Evolutionary conservation across 345 rosid genomes (phyloP).

Genomic region (Hibiscus tridactylites): DNA sequence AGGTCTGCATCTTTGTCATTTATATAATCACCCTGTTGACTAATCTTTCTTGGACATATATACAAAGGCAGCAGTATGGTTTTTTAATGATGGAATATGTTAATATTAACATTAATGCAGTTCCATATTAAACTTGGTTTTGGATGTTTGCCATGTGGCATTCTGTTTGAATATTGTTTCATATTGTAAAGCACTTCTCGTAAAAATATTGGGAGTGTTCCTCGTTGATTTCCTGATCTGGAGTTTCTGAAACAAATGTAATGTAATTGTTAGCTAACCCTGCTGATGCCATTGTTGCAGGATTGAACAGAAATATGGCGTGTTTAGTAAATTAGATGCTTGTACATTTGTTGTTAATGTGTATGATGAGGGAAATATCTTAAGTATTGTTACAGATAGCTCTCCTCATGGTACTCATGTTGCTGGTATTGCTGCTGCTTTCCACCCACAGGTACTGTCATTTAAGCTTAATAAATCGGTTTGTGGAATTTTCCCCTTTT

Average conservation of each 20-base stretch:
- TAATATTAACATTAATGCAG: background rate
- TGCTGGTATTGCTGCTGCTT: slow-evolving; percentile 94
- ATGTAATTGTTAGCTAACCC: background rate
- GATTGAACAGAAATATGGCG: slow-evolving; percentile 72
- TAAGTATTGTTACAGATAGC: slow-evolving; percentile 90
- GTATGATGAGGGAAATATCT: slow-evolving; percentile 69
- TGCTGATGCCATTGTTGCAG: slow-evolving; percentile 28
- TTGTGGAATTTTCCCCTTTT: slow-evolving; percentile 7
- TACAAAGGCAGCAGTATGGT: background rate
- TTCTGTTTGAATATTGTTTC: slow-evolving; percentile 5
- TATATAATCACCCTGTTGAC: background rate
- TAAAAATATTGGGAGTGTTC: background rate
- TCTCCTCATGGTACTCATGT: slow-evolving; percentile 99
- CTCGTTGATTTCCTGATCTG: background rate
- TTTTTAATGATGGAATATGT: background rate
- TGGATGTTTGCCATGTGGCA: background rate
- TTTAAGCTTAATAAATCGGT: background rate
- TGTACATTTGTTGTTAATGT: slow-evolving; percentile 81
- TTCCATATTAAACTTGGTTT: background rate
- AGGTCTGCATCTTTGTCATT: slow-evolving; percentile 38
- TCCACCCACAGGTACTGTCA: slow-evolving; percentile 66
- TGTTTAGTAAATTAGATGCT: slow-evolving; percentile 93
- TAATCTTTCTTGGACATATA: background rate
- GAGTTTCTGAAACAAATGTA: background rate
- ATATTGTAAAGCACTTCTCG: background rate